A percentile compares a stretch with the other conserved stretches of the same genome.
Evolutionary conservation across 768 basidiomycete genomes (phyloP).

Genomic region (Dacryopinax primogenitus): DNA sequence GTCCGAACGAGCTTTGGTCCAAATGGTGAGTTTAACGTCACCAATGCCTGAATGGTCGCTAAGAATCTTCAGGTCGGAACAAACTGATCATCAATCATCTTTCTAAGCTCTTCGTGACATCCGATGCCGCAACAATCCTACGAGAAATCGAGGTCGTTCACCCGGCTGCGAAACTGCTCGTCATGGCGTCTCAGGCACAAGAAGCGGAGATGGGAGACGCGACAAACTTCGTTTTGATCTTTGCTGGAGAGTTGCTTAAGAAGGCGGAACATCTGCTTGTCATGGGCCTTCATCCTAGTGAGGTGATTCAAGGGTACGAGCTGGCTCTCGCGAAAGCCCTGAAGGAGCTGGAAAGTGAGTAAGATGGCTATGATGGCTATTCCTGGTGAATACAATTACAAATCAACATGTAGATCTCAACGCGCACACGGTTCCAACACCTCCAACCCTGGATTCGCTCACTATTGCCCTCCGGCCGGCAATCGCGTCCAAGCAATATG

Average conservation of each 20-base stretch:
- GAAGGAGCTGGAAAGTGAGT: slow-evolving; percentile 78
- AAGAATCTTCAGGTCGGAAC: slow-evolving; percentile 57
- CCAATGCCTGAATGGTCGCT: background rate
- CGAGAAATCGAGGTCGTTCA: slow-evolving; percentile 97
- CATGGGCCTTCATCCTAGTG: slow-evolving; percentile 95
- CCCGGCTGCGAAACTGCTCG: slow-evolving; percentile 96
- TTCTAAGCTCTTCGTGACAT: slow-evolving; percentile 89
- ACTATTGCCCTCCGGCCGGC: slow-evolving; percentile 71
- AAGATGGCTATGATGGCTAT: background rate
- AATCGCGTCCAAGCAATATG: slow-evolving; percentile 96
- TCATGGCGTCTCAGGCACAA: slow-evolving; percentile 95
- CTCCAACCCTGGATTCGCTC: slow-evolving; percentile 56
- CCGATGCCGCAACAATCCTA: slow-evolving; percentile 97
- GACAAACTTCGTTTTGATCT: slow-evolving; percentile 87
- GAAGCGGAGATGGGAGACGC: slow-evolving; percentile 98
- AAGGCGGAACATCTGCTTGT: slow-evolving; percentile 81
- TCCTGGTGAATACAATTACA: slow-evolving; percentile 11
- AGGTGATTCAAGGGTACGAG: slow-evolving; percentile 90
- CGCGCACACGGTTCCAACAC: slow-evolving; percentile 53
- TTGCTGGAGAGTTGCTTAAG: slow-evolving; percentile 90
- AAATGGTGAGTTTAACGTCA: slow-evolving; percentile 53
- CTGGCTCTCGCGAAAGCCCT: slow-evolving; percentile 73
- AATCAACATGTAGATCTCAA: slow-evolving; percentile 44
- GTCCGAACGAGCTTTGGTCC: slow-evolving; percentile 94
- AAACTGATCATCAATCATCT: slow-evolving; percentile 97